A percentile compares a stretch with the other conserved stretches of the same genome.
Conservation (phyloP, 495 filamentous ascomycete species). For the Talaromyces borbonicus region DNA sequence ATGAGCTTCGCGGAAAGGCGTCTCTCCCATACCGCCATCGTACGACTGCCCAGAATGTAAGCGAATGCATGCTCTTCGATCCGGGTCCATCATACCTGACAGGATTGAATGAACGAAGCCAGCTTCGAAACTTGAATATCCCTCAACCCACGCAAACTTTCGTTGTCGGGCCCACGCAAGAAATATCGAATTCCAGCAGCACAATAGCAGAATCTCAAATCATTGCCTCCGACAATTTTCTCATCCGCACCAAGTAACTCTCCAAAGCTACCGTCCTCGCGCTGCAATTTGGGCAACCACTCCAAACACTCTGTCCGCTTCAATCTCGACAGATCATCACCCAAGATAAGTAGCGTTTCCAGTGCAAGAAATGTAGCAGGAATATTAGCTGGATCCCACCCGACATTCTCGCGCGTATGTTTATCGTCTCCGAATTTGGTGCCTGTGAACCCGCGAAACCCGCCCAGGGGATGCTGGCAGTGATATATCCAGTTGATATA, state of each 20-base stretch:
- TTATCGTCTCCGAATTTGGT: slow-evolving; percentile 44
- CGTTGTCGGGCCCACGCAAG: slow-evolving; percentile 48
- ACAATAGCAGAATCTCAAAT: slow-evolving; percentile 80
- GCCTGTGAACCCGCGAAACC: slow-evolving; percentile 73
- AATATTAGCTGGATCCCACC: slow-evolving; percentile 72
- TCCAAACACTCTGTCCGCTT: slow-evolving; percentile 54
- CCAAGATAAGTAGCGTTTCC: slow-evolving; percentile 59
- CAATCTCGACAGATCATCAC: slow-evolving; percentile 60
- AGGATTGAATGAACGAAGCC: slow-evolving; percentile 58
- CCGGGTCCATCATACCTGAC: slow-evolving; percentile 44
- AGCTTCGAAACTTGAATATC: slow-evolving; percentile 71
- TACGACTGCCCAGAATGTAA: slow-evolving; percentile 51
- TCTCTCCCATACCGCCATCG: slow-evolving; percentile 81
- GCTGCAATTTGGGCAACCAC: slow-evolving; percentile 72
- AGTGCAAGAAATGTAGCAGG: slow-evolving; percentile 85
- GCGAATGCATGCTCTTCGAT: neutral
- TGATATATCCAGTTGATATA: slow-evolving; percentile 64
- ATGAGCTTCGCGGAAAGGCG: slow-evolving; percentile 76
- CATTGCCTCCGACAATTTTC: slow-evolving; percentile 62
- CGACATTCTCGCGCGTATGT: slow-evolving; percentile 37
- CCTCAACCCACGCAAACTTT: slow-evolving; percentile 42
- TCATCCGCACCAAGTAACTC: slow-evolving; percentile 57
- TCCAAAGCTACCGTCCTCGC: slow-evolving; percentile 82
- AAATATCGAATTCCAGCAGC: slow-evolving; percentile 77
- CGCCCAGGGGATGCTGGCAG: slow-evolving; percentile 64